A percentile compares a stretch with the other conserved stretches of the same genome.
Evolutionary conservation across 495 filamentous ascomycete species (phyloP).

Genomic region (Penicillium ochrochloron): DNA sequence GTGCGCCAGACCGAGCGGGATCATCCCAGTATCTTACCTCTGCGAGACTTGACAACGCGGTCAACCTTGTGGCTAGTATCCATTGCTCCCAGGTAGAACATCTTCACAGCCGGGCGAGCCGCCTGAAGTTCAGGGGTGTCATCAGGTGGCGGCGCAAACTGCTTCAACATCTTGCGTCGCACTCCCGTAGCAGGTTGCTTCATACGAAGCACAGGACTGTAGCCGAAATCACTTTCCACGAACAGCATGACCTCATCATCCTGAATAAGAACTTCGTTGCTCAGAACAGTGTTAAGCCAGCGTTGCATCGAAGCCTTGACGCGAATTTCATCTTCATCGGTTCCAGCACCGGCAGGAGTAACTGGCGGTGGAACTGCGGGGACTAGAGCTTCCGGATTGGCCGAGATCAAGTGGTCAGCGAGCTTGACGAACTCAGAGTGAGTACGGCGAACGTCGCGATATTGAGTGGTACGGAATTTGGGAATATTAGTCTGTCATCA

Average conservation of each 20-base stretch:
- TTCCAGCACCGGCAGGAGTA: slow-evolving; percentile 93
- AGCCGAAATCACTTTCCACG: slow-evolving; percentile 97
- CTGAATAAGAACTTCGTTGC: slow-evolving; percentile 88
- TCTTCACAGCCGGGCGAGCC: slow-evolving; percentile 87
- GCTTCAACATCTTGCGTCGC: slow-evolving; percentile 91
- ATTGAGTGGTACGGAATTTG: slow-evolving; percentile 96
- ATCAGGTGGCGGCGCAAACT: slow-evolving; percentile 97
- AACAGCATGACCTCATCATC: slow-evolving; percentile 98
- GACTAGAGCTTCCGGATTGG: slow-evolving; percentile 96
- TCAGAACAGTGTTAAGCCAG: slow-evolving; percentile 92
- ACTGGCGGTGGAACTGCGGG: slow-evolving; percentile 91
- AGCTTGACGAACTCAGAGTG: slow-evolving; percentile 96
- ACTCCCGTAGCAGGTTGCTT: slow-evolving; percentile 98
- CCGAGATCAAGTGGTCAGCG: slow-evolving; percentile 89
- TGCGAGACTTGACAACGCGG: slow-evolving; percentile 85
- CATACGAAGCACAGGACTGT: slow-evolving; percentile 91
- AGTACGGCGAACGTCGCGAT: slow-evolving; percentile 92
- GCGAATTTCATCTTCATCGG: slow-evolving; percentile 91
- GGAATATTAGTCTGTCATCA: slow-evolving; percentile 85
- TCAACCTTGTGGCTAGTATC: slow-evolving; percentile 95
- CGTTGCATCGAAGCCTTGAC: slow-evolving; percentile 88
- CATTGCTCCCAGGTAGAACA: slow-evolving; percentile 95
- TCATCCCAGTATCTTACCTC: slow-evolving; percentile 64
- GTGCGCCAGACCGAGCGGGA: background rate
- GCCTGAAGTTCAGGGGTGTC: slow-evolving; percentile 94